Base-by-base conservation (phyloP, 129 eudicot species). In the Chrysanthemum lavandulifolium region DNA sequence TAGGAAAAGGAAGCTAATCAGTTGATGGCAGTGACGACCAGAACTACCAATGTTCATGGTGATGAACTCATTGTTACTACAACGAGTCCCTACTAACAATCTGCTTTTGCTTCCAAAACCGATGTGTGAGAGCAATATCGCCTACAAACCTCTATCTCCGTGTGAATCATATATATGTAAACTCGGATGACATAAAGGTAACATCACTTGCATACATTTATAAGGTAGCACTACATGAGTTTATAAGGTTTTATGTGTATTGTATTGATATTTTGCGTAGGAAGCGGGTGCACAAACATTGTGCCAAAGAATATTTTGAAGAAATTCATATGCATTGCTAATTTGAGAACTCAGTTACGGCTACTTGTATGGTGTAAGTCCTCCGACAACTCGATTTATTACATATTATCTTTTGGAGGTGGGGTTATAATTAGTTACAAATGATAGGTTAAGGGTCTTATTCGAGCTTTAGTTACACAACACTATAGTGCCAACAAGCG, bases 111-210 rank as follows among this genome's bases (percentile, higher is more conserved):
- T 33, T 88, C 97, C 50, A 95, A 91, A 82, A 95, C 99, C n/a
- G 99, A 95, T 96, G 99, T 82, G 99, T 95, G 81, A 86, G 99
- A 67, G 99, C 97, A 13, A 95, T 95, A 47, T 95, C 99, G 45
- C 97, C 96, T 21, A 95, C 99, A 23, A 90, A 95, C 65, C 94
- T 95, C 29, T 87, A 95, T 73, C 94, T 95, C 64, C 94, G 96
- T 29, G 99, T 95, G 48, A 90, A 95, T 80, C 97, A 95, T 73
- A 95, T 95, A 61, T 90, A 95, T 69, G 99, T 95, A 0, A 90
- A 90, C 82, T 95, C 96, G 0, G 99, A 95, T 82, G 99, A 95
- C 76, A 95, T 88, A 71, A 95, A 95, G 99, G 99, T 90, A 88
- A 48, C 19, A 13, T 9, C 43, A 6, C 23, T 50, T 45, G 7